Base-by-base conservation (phyloP, 371 early-diverging fungal species). In the Mortierella sp. region DNA sequence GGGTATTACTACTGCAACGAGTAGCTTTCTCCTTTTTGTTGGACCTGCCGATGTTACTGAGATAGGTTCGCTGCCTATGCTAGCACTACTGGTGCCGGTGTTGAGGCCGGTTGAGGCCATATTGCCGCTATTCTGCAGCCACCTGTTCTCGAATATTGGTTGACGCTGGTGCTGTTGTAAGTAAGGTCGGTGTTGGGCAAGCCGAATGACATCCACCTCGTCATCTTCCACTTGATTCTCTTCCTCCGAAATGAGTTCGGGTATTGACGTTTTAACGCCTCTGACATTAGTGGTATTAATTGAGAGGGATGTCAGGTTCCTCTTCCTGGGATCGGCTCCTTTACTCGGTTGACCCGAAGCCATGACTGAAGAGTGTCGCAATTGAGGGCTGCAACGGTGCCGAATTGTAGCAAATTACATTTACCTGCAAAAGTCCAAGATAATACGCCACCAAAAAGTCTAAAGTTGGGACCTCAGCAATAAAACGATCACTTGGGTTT, bases 241-340 rank as follows among this genome's bases (percentile, higher is more conserved):
- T 28, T 67, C 68, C 49, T 68, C 68, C 2, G 60, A 68, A 32
- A 59, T 68, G 22, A 68, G 61, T 20, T 68, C 68, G 12, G 60
- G 68, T n/a, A 59, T 68, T 12, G 68, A 68, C 1, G 58, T 16
- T 39, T 22, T 55, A 24, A 40, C n/a, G 51, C 9, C 20, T 16
- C 45, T 39, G 24, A 45, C 24, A 22, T 62, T 26, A 18, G 10
- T 45, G 43, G n/a, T 62, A 26, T n/a, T 32, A 37, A 37, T 20
- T 28, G 62, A 58, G 58, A 28, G 18, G n/a, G n/a, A 51, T 18
- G n/a, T 8, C 8, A 11, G 12, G 11, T 55, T 28, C 26, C 18
- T 28, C 11, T 30, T 55, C 12, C 55, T 55, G 28, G 28, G 28
- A 30, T 55, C 55, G 11, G 3, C 11, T 24, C 28, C 55, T 28